Conservation (phyloP, 2,329 filamentous ascomycete species). For the Botryotinia convoluta region DNA sequence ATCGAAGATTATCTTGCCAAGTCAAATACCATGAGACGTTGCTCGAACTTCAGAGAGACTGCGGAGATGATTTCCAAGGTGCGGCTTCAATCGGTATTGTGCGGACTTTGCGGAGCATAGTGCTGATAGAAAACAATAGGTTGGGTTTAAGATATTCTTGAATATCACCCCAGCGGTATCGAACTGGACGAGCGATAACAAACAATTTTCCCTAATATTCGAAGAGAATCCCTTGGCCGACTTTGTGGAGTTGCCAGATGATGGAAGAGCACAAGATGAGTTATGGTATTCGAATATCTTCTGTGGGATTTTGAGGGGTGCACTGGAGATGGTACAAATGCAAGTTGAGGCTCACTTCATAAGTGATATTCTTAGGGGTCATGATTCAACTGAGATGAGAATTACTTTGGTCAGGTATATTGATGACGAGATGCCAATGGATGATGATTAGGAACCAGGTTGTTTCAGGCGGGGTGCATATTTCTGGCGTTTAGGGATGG, state of each 20-base stretch:
- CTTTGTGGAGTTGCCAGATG: constrained; percentile 95
- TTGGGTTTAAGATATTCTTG: constrained; percentile 98
- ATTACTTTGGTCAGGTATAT: constrained; percentile 90
- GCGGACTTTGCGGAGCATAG: not conserved
- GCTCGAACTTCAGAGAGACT: constrained; percentile 90
- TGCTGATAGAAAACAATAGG: constrained; percentile 48
- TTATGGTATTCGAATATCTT: constrained; percentile 98
- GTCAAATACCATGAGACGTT: constrained; percentile 83
- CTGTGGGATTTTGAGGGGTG: constrained; percentile 85
- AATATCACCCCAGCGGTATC: constrained; percentile 92
- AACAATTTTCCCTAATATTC: constrained; percentile 93
- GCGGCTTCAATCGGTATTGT: constrained; percentile 17
- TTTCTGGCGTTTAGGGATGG: constrained; percentile 14
- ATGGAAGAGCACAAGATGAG: constrained; percentile 92
- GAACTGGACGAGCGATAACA: constrained; percentile 95
- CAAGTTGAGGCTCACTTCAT: constrained; percentile 97
- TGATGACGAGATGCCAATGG: constrained; percentile 93
- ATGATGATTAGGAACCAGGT: constrained; percentile 68
- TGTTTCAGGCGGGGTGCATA: not conserved
- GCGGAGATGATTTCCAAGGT: constrained; percentile 96
- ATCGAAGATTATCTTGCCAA: constrained; percentile 98
- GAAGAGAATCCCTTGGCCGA: constrained; percentile 97
- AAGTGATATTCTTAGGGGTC: constrained; percentile 86
- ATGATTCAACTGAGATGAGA: constrained; percentile 96
- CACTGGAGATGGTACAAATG: constrained; percentile 99